Evolutionary conservation across 257 asterid species (phyloP).

Genomic region (Capsicum chinense): DNA sequence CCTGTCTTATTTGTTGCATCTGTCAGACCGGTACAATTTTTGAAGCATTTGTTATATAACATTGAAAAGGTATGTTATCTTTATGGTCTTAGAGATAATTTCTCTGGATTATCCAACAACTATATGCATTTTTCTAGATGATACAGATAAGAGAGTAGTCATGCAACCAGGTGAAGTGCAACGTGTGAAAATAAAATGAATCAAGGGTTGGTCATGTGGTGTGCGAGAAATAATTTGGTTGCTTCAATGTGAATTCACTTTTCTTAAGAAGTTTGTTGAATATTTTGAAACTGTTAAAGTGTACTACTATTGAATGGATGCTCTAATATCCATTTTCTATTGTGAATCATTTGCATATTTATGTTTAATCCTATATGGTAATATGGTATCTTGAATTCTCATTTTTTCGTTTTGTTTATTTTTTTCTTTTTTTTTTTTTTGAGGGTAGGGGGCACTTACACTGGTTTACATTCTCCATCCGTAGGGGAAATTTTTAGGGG

Average conservation of each 20-base stretch:
- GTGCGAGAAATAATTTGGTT: neutral
- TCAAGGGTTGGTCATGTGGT: neutral
- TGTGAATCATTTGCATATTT: neutral
- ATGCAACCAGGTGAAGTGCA: neutral
- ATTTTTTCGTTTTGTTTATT: neutral
- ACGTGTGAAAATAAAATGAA: neutral
- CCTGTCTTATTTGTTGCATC: neutral
- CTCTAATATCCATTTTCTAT: neutral
- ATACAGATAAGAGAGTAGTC: neutral
- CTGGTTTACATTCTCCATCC: neutral
- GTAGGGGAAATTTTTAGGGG: neutral
- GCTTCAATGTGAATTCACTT: constrained; percentile 16
- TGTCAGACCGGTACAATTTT: constrained; percentile 4
- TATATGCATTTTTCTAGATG: neutral
- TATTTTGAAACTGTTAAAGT: neutral
- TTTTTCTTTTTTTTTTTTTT: neutral
- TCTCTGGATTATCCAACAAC: neutral
- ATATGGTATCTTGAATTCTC: neutral
- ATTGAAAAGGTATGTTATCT: neutral
- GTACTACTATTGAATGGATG: neutral
- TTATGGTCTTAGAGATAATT: constrained; percentile 16
- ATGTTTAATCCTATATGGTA: neutral
- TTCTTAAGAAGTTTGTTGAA: neutral
- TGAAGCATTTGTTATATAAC: neutral
- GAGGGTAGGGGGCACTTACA: neutral